These are phyloP conservation scores for Candida ipomoeae DNA, from an alignment of 805 yeast species.

Conservation along the genomic window DNA sequence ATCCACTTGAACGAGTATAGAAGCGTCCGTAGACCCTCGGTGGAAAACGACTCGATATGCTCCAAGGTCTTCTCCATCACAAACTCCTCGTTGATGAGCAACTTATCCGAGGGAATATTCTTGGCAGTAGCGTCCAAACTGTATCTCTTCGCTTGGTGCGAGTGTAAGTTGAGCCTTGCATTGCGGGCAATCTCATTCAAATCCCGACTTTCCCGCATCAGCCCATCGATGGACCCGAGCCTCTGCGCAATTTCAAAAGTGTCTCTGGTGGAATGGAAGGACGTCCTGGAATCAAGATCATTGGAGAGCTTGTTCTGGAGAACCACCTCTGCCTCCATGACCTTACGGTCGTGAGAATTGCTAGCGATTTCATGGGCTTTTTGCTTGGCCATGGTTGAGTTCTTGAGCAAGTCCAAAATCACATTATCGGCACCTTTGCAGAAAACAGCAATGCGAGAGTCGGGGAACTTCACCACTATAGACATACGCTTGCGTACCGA, in stretches of 20 bases:
- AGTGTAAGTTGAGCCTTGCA: slow-evolving; percentile 56
- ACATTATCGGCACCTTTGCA: slow-evolving; percentile 97
- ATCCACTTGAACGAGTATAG: slow-evolving; percentile 78
- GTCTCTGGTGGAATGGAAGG: slow-evolving; percentile 28
- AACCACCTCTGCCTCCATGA: slow-evolving; percentile 72
- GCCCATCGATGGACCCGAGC: slow-evolving; percentile 47
- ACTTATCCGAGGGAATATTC: slow-evolving; percentile 43
- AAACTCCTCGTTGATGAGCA: slow-evolving; percentile 68
- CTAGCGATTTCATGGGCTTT: slow-evolving; percentile 62
- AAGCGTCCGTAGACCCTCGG: slow-evolving; percentile 90
- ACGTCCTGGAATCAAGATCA: slow-evolving; percentile 28
- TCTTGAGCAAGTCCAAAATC: slow-evolving; percentile 67
- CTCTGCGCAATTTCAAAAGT: slow-evolving; percentile 22
- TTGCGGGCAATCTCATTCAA: slow-evolving; percentile 48
- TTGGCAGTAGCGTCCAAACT: slow-evolving; percentile 25
- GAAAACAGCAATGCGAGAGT: slow-evolving; percentile 65
- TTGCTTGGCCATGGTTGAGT: slow-evolving; percentile 53
- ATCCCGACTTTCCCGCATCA: slow-evolving; percentile 45
- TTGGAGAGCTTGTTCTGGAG: slow-evolving; percentile 50
- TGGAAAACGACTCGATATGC: slow-evolving; percentile 90
- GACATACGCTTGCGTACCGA: slow-evolving; percentile 94
- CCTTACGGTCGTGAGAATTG: slow-evolving; percentile 59
- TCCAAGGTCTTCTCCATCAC: slow-evolving; percentile 79
- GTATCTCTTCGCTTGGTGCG: slow-evolving; percentile 56
- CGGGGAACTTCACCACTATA: slow-evolving; percentile 72